Base-by-base conservation (phyloP, 148 eudicot species). In the Persicaria maculosa region DNA sequence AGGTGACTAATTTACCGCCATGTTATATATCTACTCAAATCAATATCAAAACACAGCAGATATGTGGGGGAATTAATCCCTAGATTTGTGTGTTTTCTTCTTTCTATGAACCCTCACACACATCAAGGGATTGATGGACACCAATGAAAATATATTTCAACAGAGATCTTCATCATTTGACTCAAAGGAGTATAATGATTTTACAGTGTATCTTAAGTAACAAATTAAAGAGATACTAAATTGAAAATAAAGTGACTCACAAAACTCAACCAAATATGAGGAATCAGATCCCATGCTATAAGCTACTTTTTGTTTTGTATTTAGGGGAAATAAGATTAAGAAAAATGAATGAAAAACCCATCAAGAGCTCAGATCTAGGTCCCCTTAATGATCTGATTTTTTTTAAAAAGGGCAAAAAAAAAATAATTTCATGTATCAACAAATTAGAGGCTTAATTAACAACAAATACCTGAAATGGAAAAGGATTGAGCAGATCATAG, bases 121-220 rank as follows among this genome's bases (percentile, higher is more conserved):
- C 46, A 65, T 65, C 70, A 12, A 65, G 70, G 70, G 70, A 65
- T 65, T 65, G 62, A 65, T 40, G 70, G 47, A 65, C n/a, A 11
- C 9, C 47, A 20, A 31, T 36, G 46, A 5, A 65, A 14, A 65
- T 65, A 8, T 9, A 53, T 31, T 36, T 31, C 40, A 31, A 31
- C 40, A 31, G 40, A 31, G 40, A 31, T 31, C 40, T 31, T 31
- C 40, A 31, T 31, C 40, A 31, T 31, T 31, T 31, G 40, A 31
- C 40, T 31, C 40, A 31, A 2, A 31, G 2, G 40, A 31, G 40
- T 31, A 31, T 31, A 31, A 31, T 31, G 40, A 31, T 31, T 31
- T 31, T 31, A 31, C 40, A 31, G 40, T 31, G 40, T 31, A 31
- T 31, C 40, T 31, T 31, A 31, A 31, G 40, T 2, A 31, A 31